Evolutionary conservation across 495 filamentous ascomycete genomes (phyloP).

Genomic region (Stereocaulon alpinum): DNA sequence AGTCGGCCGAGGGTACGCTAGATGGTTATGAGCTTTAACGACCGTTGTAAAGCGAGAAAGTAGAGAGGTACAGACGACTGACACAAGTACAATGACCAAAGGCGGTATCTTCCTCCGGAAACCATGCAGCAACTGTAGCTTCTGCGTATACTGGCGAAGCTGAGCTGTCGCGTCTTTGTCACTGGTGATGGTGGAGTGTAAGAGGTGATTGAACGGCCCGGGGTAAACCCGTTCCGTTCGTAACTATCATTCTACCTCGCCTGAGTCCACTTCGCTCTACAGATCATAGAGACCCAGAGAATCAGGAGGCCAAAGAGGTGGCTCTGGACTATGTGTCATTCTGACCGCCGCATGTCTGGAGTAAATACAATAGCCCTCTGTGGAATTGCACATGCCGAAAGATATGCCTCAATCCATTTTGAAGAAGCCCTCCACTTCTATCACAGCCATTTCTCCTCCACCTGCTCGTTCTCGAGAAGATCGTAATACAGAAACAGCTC

Average conservation of each 20-base stretch:
- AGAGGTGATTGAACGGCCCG: background rate
- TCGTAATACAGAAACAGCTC: constrained; percentile 52
- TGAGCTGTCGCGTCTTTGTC: constrained; percentile 3
- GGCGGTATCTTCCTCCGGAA: background rate
- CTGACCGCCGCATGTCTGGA: too few species aligned
- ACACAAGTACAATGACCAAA: background rate
- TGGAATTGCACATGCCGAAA: background rate
- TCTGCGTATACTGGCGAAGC: background rate
- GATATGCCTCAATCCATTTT: constrained; percentile 13
- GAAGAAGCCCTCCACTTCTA: constrained; percentile 7
- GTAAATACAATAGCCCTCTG: too few species aligned
- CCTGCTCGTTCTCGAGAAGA: constrained; percentile 35
- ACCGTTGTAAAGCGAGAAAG: background rate
- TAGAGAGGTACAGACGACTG: background rate
- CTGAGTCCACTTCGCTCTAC: too few species aligned
- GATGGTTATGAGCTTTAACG: background rate
- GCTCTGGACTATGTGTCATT: too few species aligned
- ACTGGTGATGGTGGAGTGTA: background rate
- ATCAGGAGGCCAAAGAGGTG: too few species aligned
- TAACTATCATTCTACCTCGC: too few species aligned
- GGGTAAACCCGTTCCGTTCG: too few species aligned
- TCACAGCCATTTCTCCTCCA: constrained; percentile 28
- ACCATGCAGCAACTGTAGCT: background rate
- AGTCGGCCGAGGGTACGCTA: background rate
- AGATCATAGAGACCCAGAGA: too few species aligned